Percentiles rank a stretch among this genome's conserved stretches.
phyloP scores from a whole-genome alignment of 2,329 filamentous ascomycete genomes.

The Colletotrichum tofieldiae region DNA sequence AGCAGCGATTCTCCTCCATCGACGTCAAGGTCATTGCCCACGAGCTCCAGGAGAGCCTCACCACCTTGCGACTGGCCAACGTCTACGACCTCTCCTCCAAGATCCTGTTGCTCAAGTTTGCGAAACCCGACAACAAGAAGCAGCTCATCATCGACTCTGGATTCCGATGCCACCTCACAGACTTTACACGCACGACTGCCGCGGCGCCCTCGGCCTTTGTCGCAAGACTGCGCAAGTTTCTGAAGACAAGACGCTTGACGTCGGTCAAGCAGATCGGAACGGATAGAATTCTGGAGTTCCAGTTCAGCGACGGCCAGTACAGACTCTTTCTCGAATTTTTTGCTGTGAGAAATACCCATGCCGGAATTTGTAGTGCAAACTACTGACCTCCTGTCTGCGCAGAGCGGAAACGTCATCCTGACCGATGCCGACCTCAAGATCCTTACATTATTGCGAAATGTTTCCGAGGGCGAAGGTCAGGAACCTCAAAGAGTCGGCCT shows the following conservation, averaged over 20 bases:
- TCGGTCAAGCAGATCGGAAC: conserved; percentile 89
- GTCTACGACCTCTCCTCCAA: conserved; percentile 97
- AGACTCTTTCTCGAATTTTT: conserved; percentile 95
- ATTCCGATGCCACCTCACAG: conserved; percentile 94
- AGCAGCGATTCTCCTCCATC: conserved; percentile 85
- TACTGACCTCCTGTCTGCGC: neutral
- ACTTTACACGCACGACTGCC: conserved; percentile 90
- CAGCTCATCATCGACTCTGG: conserved; percentile 95
- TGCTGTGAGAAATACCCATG: conserved; percentile 63
- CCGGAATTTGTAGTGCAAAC: neutral
- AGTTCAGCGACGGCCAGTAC: conserved; percentile 93
- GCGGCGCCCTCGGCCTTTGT: conserved; percentile 90
- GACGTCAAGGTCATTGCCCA: conserved; percentile 92
- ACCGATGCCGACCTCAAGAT: conserved; percentile 90
- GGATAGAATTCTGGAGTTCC: conserved; percentile 91
- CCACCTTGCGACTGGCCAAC: conserved; percentile 87
- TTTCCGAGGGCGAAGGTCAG: conserved; percentile 85
- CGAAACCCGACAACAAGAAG: conserved; percentile 89
- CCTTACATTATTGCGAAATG: conserved; percentile 83
- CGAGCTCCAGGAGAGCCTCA: conserved; percentile 85
- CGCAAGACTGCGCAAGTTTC: conserved; percentile 84
- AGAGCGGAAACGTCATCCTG: conserved; percentile 91
- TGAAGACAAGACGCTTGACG: conserved; percentile 90
- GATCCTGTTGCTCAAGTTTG: conserved; percentile 95
- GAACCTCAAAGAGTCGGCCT: conserved; percentile 85